Base-by-base conservation (phyloP, 495 filamentous ascomycete genomes). In the Penicillium paradoxum region DNA sequence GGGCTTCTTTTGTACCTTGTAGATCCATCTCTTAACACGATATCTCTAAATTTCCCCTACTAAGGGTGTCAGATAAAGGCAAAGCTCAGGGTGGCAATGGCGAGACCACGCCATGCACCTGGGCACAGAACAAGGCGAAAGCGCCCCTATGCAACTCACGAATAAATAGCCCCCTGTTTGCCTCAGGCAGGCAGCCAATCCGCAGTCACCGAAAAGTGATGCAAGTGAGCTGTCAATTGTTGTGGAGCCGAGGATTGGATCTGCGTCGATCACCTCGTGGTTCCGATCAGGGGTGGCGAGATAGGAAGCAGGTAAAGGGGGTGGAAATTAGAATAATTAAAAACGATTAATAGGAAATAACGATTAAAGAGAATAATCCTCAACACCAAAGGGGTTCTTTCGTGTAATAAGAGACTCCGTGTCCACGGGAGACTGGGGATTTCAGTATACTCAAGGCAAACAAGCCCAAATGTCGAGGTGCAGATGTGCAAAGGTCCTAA, bases 1-100 rank as follows among this genome's bases (percentile, higher is more conserved):
- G 69, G 45, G 74, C 67, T 59, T 75, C 72, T 56, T 74, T 75
- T n/a, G 73, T 72, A 32, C 71, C 71, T 53, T 74, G 72, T 50
- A 75, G 67, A 60, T 77, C 72, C 74, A 77, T 75, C 45, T 55
- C 45, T 55, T 43, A 60, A 56, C 17, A 43, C 49, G 49, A 51
- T 33, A 30, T 32, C 14, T 51, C 46, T 38, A 9, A 39, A 25
- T 8, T 15, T 37, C n/a, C 38, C 39, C 48, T 50, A 22, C 36
- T 43, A 1, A 33, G 39, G 19, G 18, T 33, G 49, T 53, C 51
- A 53, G 51, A 46, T 39, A 46, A 47, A 43, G 7, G 41, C 29
- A 50, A 36, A 24, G 17, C 36, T 27, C 5, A 7, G 37, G 21
- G 25, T 18, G 22, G 41, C 27, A 40, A 45, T 54, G 45, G 45